Conservation (phyloP, 2,329 filamentous ascomycete genomes). For the Metarhizium guizhouense region DNA sequence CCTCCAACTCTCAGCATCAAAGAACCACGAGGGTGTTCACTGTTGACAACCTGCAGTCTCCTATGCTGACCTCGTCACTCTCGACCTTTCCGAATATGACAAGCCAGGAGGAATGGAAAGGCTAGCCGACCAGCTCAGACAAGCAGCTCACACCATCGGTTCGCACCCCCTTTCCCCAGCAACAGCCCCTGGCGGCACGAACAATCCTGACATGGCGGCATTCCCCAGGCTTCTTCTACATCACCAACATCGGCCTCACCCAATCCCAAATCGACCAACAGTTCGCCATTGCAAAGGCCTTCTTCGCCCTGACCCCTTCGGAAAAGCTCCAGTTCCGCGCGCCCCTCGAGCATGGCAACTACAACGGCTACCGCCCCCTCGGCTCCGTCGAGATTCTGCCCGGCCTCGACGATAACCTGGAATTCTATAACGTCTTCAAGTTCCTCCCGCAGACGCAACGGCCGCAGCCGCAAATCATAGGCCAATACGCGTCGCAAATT, state of each 20-base stretch:
- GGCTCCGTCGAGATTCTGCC: conserved; percentile 27
- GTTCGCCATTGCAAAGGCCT: conserved; percentile 50
- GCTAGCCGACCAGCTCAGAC: conserved; percentile 43
- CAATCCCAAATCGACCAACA: conserved; percentile 52
- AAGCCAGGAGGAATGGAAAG: conserved; percentile 44
- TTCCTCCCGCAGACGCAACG: conserved; percentile 25
- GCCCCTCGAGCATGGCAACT: conserved; percentile 41
- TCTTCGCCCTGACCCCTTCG: conserved; percentile 46
- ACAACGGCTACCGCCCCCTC: conserved; percentile 46
- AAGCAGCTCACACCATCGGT: conserved; percentile 38
- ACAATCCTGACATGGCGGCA: not conserved
- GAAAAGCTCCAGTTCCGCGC: conserved; percentile 50
- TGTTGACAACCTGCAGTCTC: conserved; percentile 16
- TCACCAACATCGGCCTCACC: conserved; percentile 52
- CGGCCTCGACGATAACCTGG: conserved; percentile 27
- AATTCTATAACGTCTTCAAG: conserved; percentile 32
- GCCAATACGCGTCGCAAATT: conserved; percentile 20
- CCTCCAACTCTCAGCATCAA: not conserved
- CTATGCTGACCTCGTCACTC: conserved; percentile 49
- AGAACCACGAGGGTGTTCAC: not conserved
- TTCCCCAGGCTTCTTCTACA: conserved; percentile 46
- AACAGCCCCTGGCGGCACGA: not conserved
- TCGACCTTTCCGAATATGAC: conserved; percentile 46
- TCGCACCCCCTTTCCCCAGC: not conserved
- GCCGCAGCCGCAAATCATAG: conserved; percentile 23